Evolutionary conservation across 495 filamentous ascomycete genomes (phyloP), one percentile per base, ranked within the genome.

Genomic region (Saxophila tyrrhenica): DNA sequence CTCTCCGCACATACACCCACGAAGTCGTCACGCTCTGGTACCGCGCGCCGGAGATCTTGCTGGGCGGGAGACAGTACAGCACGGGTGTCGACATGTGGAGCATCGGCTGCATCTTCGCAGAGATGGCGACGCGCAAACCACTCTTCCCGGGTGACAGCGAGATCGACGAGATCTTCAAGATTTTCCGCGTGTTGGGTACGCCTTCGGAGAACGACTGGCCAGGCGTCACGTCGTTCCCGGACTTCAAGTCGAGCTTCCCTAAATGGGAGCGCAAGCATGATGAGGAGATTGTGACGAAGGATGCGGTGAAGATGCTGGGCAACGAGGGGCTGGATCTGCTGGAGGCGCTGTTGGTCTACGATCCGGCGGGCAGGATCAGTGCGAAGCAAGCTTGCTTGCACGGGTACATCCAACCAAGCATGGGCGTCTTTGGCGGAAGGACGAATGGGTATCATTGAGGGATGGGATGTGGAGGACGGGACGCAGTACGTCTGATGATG

Each of bases 1-100:
- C 92, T 0, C 77, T 97, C 61, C 78, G 94, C 60, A 99, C 94
- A 29, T 97, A 97, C 67, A 99, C 92, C 50, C 92, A 99, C 69
- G 94, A 97, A 78, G 92, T 98, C 53, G 92, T 99, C 51, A 99
- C 92, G 0, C 78, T 99, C 50, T 99, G 92, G 92, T 97, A 97
- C 67, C 87, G 94, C 49, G 79, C 91, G n/a, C 92, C 92, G 0
- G 92, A 99, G 69, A 95, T 99, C 66, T 80, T 99, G 20, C 84
- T 99, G 15, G 92, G 92, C 63, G 92, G 94, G 51, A 86, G 90
- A 46, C 92, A 97, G 69, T 99, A 99, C 73, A 94, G 87, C 21
- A 97, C 92, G 44, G 92, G 94, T 57, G 90, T 99, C 41, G 92
- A 99, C 68, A 97, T 99, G 94, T 99, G 92, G 92, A 95, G 89